A percentile compares a stretch with the other conserved stretches of the same genome.
These are phyloP conservation scores for Diplodia sapinea DNA, from an alignment of 2,329 filamentous ascomycete species.

Conservation along the genomic window DNA sequence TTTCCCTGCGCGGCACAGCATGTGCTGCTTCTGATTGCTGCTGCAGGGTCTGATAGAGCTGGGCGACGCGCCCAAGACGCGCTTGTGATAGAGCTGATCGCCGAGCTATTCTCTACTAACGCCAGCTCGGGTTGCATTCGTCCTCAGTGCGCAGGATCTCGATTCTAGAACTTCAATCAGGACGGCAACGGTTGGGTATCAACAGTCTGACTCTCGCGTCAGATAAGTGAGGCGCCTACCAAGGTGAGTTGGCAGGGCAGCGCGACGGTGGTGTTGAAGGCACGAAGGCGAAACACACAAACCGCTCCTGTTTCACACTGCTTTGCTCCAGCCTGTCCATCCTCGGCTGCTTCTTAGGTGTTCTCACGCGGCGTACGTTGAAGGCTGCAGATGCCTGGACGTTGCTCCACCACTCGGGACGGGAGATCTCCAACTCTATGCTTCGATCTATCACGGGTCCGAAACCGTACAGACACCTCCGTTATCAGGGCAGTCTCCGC, in stretches of 20 bases:
- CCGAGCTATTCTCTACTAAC: slow-evolving; percentile 17
- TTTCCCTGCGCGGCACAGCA: slow-evolving; percentile 17
- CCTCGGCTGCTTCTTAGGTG: slow-evolving; percentile 10
- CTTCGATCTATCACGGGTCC: slow-evolving; percentile 21
- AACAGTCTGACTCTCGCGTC: background rate
- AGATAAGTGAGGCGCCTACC: slow-evolving; percentile 24
- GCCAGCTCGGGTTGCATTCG: slow-evolving; percentile 10
- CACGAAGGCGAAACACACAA: slow-evolving; percentile 8
- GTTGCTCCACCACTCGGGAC: slow-evolving; percentile 19
- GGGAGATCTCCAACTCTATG: slow-evolving; percentile 25
- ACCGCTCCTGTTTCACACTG: slow-evolving; percentile 12
- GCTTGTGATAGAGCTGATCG: slow-evolving; percentile 26
- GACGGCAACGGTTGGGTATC: slow-evolving; percentile 12
- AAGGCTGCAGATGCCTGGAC: background rate
- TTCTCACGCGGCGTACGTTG: slow-evolving; percentile 2
- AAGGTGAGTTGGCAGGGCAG: slow-evolving; percentile 11
- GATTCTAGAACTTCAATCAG: background rate
- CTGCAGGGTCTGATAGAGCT: slow-evolving; percentile 22
- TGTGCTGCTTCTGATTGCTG: slow-evolving; percentile 8
- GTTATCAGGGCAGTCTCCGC: slow-evolving; percentile 5
- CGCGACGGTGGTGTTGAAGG: background rate
- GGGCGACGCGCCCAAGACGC: slow-evolving; percentile 1
- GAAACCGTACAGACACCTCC: slow-evolving; percentile 3
- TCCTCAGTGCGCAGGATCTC: background rate
- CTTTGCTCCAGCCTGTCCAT: background rate